These are phyloP conservation scores for Hymenotorrendiella dingleyae DNA, from an alignment of 2,329 filamentous ascomycete genomes.

Conservation along the genomic window DNA sequence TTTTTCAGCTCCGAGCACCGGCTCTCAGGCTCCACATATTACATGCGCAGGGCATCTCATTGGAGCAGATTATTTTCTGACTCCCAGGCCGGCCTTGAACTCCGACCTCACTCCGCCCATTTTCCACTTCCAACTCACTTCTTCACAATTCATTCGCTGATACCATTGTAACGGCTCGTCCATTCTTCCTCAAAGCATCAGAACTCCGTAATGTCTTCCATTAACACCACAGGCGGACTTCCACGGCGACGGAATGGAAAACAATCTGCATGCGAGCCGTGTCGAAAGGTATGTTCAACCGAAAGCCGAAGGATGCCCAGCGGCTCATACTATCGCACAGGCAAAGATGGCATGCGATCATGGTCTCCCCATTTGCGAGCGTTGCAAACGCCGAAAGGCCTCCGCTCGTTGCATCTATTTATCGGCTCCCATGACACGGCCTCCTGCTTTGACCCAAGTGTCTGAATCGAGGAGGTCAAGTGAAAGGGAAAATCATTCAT, in stretches of 20 bases:
- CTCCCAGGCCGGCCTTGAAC: too few species aligned
- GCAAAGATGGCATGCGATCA: conserved; percentile 29
- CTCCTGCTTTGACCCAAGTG: background rate
- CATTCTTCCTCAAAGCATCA: background rate
- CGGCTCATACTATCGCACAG: too few species aligned
- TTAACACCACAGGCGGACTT: conserved; percentile 3
- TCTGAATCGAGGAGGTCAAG: background rate
- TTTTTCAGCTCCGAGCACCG: background rate
- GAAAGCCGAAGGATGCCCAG: too few species aligned
- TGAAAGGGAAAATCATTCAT: conserved; percentile 1
- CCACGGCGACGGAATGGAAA: conserved; percentile 26
- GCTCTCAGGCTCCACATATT: background rate
- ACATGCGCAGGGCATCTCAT: background rate
- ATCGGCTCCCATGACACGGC: conserved; percentile 24
- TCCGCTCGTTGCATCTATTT: conserved; percentile 23
- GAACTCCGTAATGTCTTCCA: background rate
- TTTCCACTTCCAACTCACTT: background rate
- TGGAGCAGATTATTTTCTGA: background rate
- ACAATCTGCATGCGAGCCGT: conserved; percentile 25
- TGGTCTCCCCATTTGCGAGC: conserved; percentile 20
- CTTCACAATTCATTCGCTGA: background rate
- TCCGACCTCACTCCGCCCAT: background rate
- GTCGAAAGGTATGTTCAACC: too few species aligned
- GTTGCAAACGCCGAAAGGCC: conserved; percentile 23
- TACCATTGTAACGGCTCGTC: background rate